Percentiles rank a stretch among this genome's conserved stretches.
Evolutionary conservation across 345 rosid genomes (phyloP).

Genomic region (Trapa incisa): DNA sequence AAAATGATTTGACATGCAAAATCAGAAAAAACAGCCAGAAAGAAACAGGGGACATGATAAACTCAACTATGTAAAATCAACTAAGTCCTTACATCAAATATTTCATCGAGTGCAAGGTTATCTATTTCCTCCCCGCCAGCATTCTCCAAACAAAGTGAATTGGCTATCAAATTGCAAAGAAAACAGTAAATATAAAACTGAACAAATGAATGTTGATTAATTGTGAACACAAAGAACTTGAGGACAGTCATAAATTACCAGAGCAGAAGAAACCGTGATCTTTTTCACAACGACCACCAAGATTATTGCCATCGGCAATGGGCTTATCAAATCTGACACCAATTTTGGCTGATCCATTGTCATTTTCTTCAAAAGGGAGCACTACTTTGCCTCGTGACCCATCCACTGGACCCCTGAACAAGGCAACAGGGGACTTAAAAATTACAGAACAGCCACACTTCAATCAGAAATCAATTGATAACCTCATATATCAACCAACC

Average conservation of each 20-base stretch:
- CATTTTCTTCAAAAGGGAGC: conserved; percentile 89
- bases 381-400: conserved; percentile 85
- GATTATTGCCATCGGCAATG: conserved; percentile 80
- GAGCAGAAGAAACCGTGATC: conserved; percentile 87
- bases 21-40: background rate
- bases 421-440: background rate
- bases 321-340: conserved; percentile 91
- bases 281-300: conserved; percentile 88
- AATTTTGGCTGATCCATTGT: conserved; percentile 69
- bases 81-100: conserved; percentile 54
- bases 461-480: background rate
- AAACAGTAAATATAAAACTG: background rate
- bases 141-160: conserved; percentile 70
- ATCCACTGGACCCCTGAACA: conserved; percentile 57
- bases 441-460: background rate
- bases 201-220: background rate
- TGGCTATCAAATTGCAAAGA: conserved; percentile 32
- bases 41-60: conserved; percentile 2
- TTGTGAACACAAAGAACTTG: background rate
- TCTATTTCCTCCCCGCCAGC: conserved; percentile 74
- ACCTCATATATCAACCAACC: background rate
- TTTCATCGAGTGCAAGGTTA: conserved; percentile 65
- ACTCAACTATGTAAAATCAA: background rate
- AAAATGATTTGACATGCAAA: conserved; percentile 12
- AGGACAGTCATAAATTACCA: conserved; percentile 28